Evolutionary conservation across 2,329 filamentous ascomycete genomes (phyloP).

Genomic region (Fonsecaea multimorphosa): DNA sequence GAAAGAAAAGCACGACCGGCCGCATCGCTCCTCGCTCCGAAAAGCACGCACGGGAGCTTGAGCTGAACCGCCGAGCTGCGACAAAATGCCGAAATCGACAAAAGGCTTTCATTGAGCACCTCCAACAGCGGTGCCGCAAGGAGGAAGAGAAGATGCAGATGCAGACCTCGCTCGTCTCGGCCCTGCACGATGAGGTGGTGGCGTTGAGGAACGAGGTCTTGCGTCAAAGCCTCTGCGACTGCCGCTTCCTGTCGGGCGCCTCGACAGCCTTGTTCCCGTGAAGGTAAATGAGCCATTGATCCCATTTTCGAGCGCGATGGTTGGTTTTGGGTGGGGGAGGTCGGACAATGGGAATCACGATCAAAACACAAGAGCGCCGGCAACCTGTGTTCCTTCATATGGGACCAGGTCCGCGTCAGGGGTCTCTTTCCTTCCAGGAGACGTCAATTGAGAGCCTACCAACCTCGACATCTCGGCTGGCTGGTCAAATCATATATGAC

Average conservation of each 20-base stretch:
- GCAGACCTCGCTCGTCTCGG: conserved; percentile 30
- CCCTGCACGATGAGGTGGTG: conserved; percentile 32
- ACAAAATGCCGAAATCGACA: conserved; percentile 34
- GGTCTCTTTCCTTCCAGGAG: too few species aligned
- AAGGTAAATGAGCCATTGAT: neutral
- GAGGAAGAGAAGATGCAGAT: conserved; percentile 33
- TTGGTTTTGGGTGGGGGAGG: too few species aligned
- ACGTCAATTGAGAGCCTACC: too few species aligned
- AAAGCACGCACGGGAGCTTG: conserved; percentile 34
- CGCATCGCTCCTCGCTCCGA: conserved; percentile 30
- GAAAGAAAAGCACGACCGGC: conserved; percentile 16
- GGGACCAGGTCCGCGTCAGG: too few species aligned
- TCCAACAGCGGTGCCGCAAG: conserved; percentile 28
- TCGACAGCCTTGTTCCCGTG: neutral
- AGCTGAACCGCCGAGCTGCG: conserved; percentile 34
- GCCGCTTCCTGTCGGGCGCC: conserved; percentile 9
- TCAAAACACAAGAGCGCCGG: too few species aligned
- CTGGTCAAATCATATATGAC: too few species aligned
- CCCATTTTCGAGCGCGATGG: neutral
- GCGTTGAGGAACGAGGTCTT: conserved; percentile 30
- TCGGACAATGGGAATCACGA: too few species aligned
- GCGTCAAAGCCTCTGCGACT: conserved; percentile 31
- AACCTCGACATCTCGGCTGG: too few species aligned
- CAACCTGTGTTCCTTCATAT: too few species aligned
- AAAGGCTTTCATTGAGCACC: conserved; percentile 31